Evolutionary conservation across 495 filamentous ascomycete species (phyloP).

Genomic region (Wilcoxina mikolae): DNA sequence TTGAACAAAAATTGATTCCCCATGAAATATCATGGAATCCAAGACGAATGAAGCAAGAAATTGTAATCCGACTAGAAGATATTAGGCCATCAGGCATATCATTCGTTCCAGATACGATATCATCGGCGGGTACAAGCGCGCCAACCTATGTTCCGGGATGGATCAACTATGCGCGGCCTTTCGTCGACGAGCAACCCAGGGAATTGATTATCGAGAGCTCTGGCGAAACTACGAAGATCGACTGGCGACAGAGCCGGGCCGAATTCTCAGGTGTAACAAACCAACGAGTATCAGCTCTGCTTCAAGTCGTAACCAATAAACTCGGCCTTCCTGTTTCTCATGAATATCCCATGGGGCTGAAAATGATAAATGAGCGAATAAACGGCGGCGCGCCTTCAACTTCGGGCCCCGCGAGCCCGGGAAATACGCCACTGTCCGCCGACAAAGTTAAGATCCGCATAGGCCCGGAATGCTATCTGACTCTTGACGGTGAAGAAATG

Average conservation of each 20-base stretch:
- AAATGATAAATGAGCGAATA: conserved; percentile 37
- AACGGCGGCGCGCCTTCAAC: conserved; percentile 35
- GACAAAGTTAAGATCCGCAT: conserved; percentile 54
- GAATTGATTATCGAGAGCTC: conserved; percentile 73
- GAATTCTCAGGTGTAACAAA: conserved; percentile 58
- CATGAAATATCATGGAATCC: conserved; percentile 66
- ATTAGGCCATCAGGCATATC: conserved; percentile 71
- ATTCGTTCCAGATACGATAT: conserved; percentile 36
- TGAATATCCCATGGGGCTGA: conserved; percentile 43
- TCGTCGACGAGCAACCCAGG: conserved; percentile 53
- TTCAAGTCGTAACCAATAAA: conserved; percentile 70
- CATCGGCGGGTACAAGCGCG: background rate
- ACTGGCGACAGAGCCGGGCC: conserved; percentile 42
- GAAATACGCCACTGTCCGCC: conserved; percentile 55
- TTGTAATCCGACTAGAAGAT: conserved; percentile 67
- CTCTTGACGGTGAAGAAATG: conserved; percentile 50
- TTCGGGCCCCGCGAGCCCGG: conserved; percentile 46
- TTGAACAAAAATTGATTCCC: conserved; percentile 77
- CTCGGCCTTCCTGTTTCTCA: conserved; percentile 54
- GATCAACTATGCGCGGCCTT: conserved; percentile 71
- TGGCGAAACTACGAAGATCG: conserved; percentile 49
- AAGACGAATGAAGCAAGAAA: conserved; percentile 51
- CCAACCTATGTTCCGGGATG: conserved; percentile 30
- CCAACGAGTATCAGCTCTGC: conserved; percentile 53
- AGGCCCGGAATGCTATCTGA: conserved; percentile 51